Evolutionary conservation across 129 eudicot species (phyloP).

Genomic region (Ambrosia trifida): DNA sequence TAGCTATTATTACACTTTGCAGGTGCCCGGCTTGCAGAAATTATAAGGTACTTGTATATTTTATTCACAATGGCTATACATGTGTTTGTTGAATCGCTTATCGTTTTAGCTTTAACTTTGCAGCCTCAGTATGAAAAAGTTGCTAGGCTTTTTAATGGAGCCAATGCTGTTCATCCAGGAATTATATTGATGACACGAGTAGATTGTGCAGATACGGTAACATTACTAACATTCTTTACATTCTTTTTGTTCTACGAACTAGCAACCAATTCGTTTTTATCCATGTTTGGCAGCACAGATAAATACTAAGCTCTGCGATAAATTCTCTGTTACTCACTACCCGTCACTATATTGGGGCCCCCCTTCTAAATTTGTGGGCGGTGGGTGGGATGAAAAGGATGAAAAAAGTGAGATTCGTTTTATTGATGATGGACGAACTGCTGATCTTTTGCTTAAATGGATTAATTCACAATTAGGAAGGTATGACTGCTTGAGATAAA

Average conservation of each 20-base stretch:
- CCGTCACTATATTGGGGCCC: constrained; percentile 85
- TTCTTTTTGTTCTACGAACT: constrained; percentile 5
- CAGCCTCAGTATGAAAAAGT: constrained; percentile 97
- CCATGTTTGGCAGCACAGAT: constrained; percentile 92
- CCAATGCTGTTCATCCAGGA: constrained; percentile 88
- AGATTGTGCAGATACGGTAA: constrained; percentile 84
- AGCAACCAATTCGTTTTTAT: constrained; percentile 42
- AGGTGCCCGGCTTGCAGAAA: constrained; percentile 99
- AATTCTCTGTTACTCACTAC: constrained; percentile 68
- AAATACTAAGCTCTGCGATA: constrained; percentile 77
- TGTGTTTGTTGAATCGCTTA: constrained; percentile 12
- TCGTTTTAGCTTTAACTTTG: constrained; percentile 16
- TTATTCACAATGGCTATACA: neutral
- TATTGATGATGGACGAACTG: constrained; percentile 68
- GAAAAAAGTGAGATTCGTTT: constrained; percentile 54
- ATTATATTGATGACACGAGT: constrained; percentile 78
- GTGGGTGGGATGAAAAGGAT: constrained; percentile 55
- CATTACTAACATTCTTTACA: constrained; percentile 4
- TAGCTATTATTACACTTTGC: constrained; percentile 31
- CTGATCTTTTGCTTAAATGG: constrained; percentile 75
- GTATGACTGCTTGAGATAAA: constrained; percentile 31
- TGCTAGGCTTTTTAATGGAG: constrained; percentile 92
- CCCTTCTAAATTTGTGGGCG: constrained; percentile 64
- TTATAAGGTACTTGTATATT: constrained; percentile 62
- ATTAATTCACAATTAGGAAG: constrained; percentile 70